These are phyloP conservation scores for Sporothrix globosa DNA, from an alignment of 2,329 filamentous ascomycete genomes.

Conservation along the genomic window DNA sequence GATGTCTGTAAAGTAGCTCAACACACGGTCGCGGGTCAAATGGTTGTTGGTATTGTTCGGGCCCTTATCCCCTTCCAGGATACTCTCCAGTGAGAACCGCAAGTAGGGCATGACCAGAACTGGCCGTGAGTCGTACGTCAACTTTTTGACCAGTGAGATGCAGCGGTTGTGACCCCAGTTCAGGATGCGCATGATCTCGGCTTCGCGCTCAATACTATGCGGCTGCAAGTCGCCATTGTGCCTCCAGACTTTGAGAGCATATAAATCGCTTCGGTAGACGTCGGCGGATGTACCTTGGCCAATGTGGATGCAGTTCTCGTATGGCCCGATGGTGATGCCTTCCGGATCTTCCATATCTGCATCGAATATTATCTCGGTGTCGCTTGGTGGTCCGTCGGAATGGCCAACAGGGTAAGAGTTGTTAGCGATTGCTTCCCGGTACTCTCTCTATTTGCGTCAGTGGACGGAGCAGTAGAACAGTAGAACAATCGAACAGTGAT, in stretches of 20 bases:
- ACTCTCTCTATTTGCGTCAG: too few relatives aligned
- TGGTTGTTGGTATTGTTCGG: background rate
- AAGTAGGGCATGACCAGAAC: slow-evolving; percentile 86
- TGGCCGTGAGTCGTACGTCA: slow-evolving; percentile 71
- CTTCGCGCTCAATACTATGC: slow-evolving; percentile 81
- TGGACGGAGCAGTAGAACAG: too few relatives aligned
- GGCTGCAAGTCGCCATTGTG: slow-evolving; percentile 73
- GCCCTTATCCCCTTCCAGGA: slow-evolving; percentile 56
- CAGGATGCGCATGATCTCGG: slow-evolving; percentile 62
- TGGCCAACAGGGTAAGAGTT: background rate
- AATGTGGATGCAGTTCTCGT: slow-evolving; percentile 58
- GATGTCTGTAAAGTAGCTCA: slow-evolving; percentile 63
- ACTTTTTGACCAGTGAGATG: slow-evolving; percentile 72
- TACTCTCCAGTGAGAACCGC: slow-evolving; percentile 69
- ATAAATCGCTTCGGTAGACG: slow-evolving; percentile 69
- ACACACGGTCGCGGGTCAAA: slow-evolving; percentile 43
- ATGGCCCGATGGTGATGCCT: slow-evolving; percentile 57
- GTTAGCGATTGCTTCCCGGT: too few relatives aligned
- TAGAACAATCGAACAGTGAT: background rate
- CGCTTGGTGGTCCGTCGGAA: background rate
- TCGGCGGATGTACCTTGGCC: slow-evolving; percentile 75
- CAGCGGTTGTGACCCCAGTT: slow-evolving; percentile 59
- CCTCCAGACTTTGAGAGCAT: slow-evolving; percentile 83
- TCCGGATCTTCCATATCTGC: slow-evolving; percentile 41
- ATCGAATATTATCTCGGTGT: background rate